phyloP scores from a whole-genome alignment of 352 stramenopile genomes.

The Phytophthora megakarya region DNA sequence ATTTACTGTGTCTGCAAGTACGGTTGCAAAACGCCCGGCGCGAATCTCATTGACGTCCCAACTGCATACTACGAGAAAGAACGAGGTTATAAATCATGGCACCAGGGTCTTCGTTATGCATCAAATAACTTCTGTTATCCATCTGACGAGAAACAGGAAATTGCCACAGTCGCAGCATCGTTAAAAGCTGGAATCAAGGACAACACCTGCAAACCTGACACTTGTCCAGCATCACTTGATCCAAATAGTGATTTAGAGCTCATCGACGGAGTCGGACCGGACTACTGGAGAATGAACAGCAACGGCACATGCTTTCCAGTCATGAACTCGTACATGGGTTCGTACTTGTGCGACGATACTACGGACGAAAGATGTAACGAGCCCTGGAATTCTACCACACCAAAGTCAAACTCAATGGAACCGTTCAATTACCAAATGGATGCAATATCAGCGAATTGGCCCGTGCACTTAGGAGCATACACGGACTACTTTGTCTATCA shows the following conservation, averaged over 20 bases:
- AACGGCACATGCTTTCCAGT: constrained; percentile 66
- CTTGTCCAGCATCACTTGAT: constrained; percentile 50
- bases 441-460: constrained; percentile 80
- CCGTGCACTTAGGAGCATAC: constrained; percentile 63
- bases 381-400: constrained; percentile 38
- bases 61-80: constrained; percentile 42
- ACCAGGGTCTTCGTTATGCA: constrained; percentile 54
- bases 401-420: constrained; percentile 52
- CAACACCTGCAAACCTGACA: constrained; percentile 40
- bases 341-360: constrained; percentile 67
- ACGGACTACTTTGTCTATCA: constrained; percentile 65
- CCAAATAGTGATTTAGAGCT: constrained; percentile 40
- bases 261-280: constrained; percentile 42
- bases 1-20: constrained; percentile 52
- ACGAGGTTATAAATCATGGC: constrained; percentile 52
- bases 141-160: constrained; percentile 26
- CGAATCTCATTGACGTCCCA: constrained; percentile 53
- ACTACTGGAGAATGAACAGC: constrained; percentile 64
- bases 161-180: constrained; percentile 31
- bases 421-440: constrained; percentile 83
- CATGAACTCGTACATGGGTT: constrained; percentile 69
- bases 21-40: constrained; percentile 50
- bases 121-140: constrained; percentile 51
- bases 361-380: constrained; percentile 32
- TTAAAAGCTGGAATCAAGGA: constrained; percentile 40